A percentile compares a stretch with the other conserved stretches of the same genome.
These are phyloP conservation scores for Tremella mesenterica DNA, from an alignment of 768 basidiomycete species.

Conservation along the genomic window DNA sequence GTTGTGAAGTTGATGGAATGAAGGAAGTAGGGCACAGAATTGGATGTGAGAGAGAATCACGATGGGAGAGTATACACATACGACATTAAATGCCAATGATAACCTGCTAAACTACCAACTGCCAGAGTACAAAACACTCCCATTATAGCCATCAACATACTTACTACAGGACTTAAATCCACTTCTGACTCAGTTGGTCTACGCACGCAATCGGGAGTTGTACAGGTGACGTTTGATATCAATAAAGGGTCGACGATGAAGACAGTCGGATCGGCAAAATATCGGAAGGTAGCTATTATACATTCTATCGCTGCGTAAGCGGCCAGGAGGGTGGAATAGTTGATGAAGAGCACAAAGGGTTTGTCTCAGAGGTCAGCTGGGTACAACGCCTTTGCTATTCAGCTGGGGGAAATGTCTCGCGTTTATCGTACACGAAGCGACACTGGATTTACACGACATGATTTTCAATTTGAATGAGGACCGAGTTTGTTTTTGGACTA, in stretches of 20 bases:
- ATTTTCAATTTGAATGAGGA: no score
- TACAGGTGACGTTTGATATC: neutral
- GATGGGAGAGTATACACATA: neutral
- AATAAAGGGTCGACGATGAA: neutral
- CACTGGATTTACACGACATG: no score
- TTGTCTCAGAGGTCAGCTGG: conserved; percentile 22
- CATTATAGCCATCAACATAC: conserved; percentile 27
- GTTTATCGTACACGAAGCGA: no score
- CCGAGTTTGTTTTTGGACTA: no score
- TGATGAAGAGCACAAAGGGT: conserved; percentile 40
- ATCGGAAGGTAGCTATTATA: conserved; percentile 18
- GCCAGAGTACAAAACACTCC: conserved; percentile 28
- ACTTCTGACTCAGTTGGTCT: neutral
- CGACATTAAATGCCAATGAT: conserved; percentile 29
- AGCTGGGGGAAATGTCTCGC: neutral
- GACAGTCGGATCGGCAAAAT: conserved; percentile 21
- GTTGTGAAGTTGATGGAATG: neutral
- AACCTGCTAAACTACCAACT: conserved; percentile 30
- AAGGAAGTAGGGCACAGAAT: neutral
- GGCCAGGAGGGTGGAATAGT: conserved; percentile 28
- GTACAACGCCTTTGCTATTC: neutral
- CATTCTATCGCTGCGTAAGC: conserved; percentile 29
- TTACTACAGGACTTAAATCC: conserved; percentile 27
- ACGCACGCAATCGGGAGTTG: neutral
- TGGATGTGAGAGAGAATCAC: neutral